Conservation (phyloP, 2,329 filamentous ascomycete genomes). For the Fusarium miscanthi region DNA sequence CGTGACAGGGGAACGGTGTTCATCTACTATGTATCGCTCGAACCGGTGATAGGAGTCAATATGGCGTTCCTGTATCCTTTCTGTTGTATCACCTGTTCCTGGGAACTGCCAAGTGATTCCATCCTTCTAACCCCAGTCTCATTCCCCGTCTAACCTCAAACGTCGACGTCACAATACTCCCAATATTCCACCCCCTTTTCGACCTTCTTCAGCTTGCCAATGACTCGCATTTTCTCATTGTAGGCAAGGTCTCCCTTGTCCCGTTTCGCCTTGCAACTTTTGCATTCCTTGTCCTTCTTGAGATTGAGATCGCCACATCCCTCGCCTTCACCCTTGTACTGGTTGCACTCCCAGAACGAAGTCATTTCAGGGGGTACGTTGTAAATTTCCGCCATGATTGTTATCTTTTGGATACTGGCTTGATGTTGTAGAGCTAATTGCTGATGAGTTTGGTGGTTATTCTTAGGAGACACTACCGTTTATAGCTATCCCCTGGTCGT, state of each 20-base stretch:
- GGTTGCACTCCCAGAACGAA: neutral
- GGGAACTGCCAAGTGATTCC: accelerated
- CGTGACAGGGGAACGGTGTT: too few relatives aligned
- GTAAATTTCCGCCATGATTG: neutral
- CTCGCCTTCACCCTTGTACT: neutral
- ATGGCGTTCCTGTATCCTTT: too few relatives aligned
- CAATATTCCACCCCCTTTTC: neutral
- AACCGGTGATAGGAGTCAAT: too few relatives aligned
- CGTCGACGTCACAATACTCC: neutral
- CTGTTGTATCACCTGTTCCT: too few relatives aligned
- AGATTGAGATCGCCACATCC: neutral
- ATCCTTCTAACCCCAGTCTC: too few relatives aligned
- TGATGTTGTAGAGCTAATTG: neutral
- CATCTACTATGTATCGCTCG: too few relatives aligned
- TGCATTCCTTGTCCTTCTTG: neutral
- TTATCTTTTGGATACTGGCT: accelerated
- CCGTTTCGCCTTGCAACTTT: neutral
- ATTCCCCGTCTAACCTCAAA: neutral
- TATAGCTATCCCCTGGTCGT: neutral
- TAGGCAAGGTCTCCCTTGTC: neutral
- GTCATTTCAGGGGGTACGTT: too few relatives aligned
- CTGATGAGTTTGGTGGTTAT: neutral
- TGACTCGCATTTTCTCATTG: accelerated
- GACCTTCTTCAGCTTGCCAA: neutral
- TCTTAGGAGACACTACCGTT: neutral